Conservation (phyloP, 257 asterid species). For the Solanum dulcamara region DNA sequence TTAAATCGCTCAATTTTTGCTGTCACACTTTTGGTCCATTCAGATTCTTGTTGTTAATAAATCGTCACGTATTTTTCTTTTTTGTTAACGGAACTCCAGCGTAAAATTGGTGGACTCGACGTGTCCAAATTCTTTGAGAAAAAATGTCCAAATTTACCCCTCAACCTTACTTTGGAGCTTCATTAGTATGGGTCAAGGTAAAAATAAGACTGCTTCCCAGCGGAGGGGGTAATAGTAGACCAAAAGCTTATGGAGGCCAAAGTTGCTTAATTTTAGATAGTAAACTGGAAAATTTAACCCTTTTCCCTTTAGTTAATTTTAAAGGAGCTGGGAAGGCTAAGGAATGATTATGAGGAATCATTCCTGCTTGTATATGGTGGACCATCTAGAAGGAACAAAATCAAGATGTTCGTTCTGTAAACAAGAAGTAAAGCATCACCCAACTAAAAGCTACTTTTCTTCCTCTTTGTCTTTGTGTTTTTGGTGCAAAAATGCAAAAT, state of each 20-base stretch:
- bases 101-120: background rate
- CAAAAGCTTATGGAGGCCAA: background rate
- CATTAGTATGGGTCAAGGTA: background rate
- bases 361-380: background rate
- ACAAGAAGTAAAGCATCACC: background rate
- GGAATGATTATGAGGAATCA: background rate
- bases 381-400: background rate
- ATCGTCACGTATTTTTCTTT: fast-evolving
- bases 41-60: background rate
- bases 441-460: background rate
- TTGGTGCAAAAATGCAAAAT: background rate
- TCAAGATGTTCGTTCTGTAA: background rate
- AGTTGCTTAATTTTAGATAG: background rate
- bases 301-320: background rate
- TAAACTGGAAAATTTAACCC: background rate
- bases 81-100: background rate
- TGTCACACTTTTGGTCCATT: background rate
- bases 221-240: background rate
- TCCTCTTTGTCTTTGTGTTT: background rate
- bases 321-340: background rate
- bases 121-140: background rate
- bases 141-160: background rate
- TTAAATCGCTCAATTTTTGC: background rate
- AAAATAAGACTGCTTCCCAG: background rate
- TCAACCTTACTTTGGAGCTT: background rate